Base-by-base conservation (phyloP, 345 rosid species). In the Eucalyptus brandiana region DNA sequence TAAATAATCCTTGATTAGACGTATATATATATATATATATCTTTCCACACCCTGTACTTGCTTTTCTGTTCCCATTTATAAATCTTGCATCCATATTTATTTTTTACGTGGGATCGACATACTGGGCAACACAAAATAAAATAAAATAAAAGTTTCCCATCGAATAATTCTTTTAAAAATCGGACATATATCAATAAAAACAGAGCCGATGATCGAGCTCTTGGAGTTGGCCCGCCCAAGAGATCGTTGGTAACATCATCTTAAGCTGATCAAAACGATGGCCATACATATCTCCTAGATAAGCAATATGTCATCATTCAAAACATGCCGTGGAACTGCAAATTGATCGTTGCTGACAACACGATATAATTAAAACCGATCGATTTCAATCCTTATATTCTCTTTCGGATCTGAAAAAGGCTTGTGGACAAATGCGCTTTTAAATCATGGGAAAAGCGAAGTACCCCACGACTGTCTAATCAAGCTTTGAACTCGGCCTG, bases 381-480 rank as follows among this genome's bases (percentile, higher is more conserved):
- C 18, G 18, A 62, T 54, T 51, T 32, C 42, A 53, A 50, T 47
- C 51, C n/a, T 21, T 44, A 76, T 88, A 87, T 60, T 44, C 62
- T 89, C 81, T 81, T 87, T 17, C 51, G 88, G 85, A 49, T 58
- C 88, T 37, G 76, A 49, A 88, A 89, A 88, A 80, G 86, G 86
- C 91, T 86, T 86, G 8, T 11, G 91, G 88, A 86, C 90, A 93
- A 89, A 87, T 90, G 83, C 89, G 16, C 91, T 92, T 92, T 92
- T 92, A 89, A 89, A 92, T 89, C 87, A 91, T 83, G 91, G 91
- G 83, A 87, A 89, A 94, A 92, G 93, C n/a, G 72, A 54, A 83
- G 91, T 42, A 40, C 92, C 90, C 93, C 92, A 91, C 92, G 50
- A 90, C 65, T 86, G 94, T 94, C 94, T 89, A 88, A 92, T 94